These are phyloP conservation scores for Penicillium cataractarum DNA, from an alignment of 495 filamentous ascomycete genomes.

Conservation along the genomic window DNA sequence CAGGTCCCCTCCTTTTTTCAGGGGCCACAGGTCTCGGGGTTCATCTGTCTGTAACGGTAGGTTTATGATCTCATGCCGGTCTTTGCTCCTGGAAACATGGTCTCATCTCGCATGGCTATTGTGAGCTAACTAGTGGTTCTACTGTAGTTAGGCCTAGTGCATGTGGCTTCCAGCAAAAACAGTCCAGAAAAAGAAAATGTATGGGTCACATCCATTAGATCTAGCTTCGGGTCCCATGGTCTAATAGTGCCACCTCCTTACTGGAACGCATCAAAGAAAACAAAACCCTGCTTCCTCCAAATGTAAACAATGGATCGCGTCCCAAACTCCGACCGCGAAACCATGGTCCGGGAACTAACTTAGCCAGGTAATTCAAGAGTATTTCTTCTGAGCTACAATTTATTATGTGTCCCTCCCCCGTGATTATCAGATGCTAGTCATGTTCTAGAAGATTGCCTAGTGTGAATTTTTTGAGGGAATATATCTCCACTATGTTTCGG, in stretches of 20 bases:
- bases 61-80: conserved; percentile 9
- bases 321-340: not conserved
- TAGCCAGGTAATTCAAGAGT: not conserved
- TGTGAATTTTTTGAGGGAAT: not conserved
- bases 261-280: not conserved
- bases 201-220: not conserved
- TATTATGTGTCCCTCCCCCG: not conserved
- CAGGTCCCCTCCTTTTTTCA: conserved; percentile 8
- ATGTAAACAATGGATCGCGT: conserved; percentile 8
- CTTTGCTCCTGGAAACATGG: conserved; percentile 2
- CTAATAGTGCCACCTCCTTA: conserved; percentile 7
- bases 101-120: conserved; percentile 5
- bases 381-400: not conserved
- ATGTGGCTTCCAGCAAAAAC: not conserved
- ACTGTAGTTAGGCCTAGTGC: not conserved
- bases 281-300: not conserved
- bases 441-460: not conserved
- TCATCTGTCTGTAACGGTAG: conserved; percentile 16
- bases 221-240: not conserved
- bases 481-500: not conserved
- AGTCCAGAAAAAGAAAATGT: not conserved
- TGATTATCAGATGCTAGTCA: not conserved
- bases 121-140: not conserved
- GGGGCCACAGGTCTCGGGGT: conserved; percentile 1
- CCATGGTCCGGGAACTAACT: conserved; percentile 12